Conservation (phyloP, 805 yeast genomes). For the Yamadazyma endophytica region DNA sequence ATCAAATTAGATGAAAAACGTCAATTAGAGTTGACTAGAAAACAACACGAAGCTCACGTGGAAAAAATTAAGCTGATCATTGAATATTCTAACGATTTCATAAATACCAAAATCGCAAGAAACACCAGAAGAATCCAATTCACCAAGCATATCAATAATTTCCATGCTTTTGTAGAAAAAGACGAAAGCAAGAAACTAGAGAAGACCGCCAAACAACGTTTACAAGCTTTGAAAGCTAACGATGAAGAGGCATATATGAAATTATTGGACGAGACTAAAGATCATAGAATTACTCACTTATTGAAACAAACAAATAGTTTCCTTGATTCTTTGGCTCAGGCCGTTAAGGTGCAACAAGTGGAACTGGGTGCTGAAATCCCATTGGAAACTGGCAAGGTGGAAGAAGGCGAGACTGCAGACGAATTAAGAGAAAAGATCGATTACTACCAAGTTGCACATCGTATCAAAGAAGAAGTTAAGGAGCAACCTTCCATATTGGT, state of each 20-base stretch:
- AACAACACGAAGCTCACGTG: constrained; percentile 49
- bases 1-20: constrained; percentile 73
- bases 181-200: constrained; percentile 75
- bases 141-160: constrained; percentile 36
- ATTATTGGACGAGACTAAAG: constrained; percentile 80
- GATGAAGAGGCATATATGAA: constrained; percentile 87
- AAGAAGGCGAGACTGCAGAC: constrained; percentile 39
- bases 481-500: constrained; percentile 67
- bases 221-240: constrained; percentile 80
- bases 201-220: constrained; percentile 81
- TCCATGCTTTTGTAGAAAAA: constrained; percentile 58
- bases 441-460: constrained; percentile 79
- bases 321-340: constrained; percentile 73
- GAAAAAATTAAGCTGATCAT: constrained; percentile 38
- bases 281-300: constrained; percentile 80
- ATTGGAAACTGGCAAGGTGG: constrained; percentile 10
- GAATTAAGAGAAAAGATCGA: constrained; percentile 65
- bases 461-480: constrained; percentile 59
- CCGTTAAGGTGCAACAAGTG: constrained; percentile 72
- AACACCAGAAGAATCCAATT: constrained; percentile 23
- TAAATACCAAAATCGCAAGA: constrained; percentile 17
- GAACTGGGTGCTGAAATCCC: constrained; percentile 37
- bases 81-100: constrained; percentile 21
- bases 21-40: constrained; percentile 47
- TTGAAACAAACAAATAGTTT: constrained; percentile 75